phyloP scores from a whole-genome alignment of 805 yeast genomes.

The Candida pini region DNA sequence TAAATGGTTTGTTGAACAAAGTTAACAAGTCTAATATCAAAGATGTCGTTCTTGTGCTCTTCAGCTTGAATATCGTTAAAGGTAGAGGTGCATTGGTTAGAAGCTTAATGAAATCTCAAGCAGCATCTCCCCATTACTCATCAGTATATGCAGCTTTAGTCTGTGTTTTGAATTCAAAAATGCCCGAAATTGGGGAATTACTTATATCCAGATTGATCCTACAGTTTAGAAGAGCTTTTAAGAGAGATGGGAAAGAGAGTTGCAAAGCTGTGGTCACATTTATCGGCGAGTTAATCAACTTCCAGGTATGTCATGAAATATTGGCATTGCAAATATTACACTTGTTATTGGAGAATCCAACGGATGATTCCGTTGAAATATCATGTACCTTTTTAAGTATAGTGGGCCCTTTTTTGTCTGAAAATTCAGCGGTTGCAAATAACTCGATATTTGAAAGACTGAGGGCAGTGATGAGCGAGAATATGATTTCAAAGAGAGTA shows the following conservation, averaged over 20 bases:
- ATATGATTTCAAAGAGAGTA: slow-evolving; percentile 36
- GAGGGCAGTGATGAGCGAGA: slow-evolving; percentile 54
- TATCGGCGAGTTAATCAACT: slow-evolving; percentile 58
- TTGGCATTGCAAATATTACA: slow-evolving; percentile 48
- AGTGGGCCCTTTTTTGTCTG: slow-evolving; percentile 49
- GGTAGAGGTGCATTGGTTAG: slow-evolving; percentile 60
- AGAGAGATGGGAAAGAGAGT: slow-evolving; percentile 36
- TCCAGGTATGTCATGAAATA: slow-evolving; percentile 52
- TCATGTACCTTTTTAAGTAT: slow-evolving; percentile 43
- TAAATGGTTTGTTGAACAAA: slow-evolving; percentile 45
- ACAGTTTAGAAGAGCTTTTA: slow-evolving; percentile 52
- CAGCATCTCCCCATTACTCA: slow-evolving; percentile 32
- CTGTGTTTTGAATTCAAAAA: slow-evolving; percentile 55
- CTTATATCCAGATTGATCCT: slow-evolving; percentile 47
- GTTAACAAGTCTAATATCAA: slow-evolving; percentile 43
- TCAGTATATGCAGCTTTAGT: slow-evolving; percentile 52
- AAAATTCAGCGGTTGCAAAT: slow-evolving; percentile 27
- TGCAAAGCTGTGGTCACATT: slow-evolving; percentile 44
- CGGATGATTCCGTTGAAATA: slow-evolving; percentile 53
- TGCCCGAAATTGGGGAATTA: slow-evolving; percentile 65
- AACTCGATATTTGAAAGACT: slow-evolving; percentile 50
- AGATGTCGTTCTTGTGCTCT: slow-evolving; percentile 41
- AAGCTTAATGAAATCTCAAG: slow-evolving; percentile 49
- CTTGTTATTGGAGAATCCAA: slow-evolving; percentile 37
- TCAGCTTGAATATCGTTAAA: slow-evolving; percentile 51